Conservation (phyloP, 441 rosid genomes). For the Mallotus repandus region DNA sequence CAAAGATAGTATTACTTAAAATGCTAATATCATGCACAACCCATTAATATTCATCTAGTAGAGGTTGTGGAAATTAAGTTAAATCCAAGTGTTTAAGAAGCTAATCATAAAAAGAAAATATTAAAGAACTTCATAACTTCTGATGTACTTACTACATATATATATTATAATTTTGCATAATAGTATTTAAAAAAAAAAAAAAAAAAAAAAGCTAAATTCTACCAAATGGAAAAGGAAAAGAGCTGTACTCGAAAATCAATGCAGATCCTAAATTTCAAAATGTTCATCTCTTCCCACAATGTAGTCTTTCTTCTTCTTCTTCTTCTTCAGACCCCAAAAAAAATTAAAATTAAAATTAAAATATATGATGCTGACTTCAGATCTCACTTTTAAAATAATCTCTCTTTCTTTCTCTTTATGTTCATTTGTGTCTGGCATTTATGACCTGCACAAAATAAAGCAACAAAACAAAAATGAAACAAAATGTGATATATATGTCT, state of each 20-base stretch:
- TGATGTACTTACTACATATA: not conserved
- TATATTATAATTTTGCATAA: too few species aligned
- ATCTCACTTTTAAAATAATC: slow-evolving; percentile 20
- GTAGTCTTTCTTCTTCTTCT: not conserved
- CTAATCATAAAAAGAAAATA: too few species aligned
- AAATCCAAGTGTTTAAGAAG: too few species aligned
- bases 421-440: slow-evolving; percentile 22
- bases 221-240: not conserved
- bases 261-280: slow-evolving; percentile 27
- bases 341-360: not conserved
- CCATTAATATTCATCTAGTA: too few species aligned
- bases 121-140: not conserved
- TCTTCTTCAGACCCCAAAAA: slow-evolving; percentile 23
- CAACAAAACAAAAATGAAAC: not conserved
- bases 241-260: slow-evolving; percentile 26
- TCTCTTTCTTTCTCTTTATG: slow-evolving; percentile 10
- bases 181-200: not conserved
- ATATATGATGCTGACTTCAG: slow-evolving; percentile 22
- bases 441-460: slow-evolving; percentile 27
- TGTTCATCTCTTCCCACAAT: slow-evolving; percentile 18
- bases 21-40: too few species aligned
- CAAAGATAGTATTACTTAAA: too few species aligned
- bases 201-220: too few species aligned
- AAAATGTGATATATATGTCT: too few species aligned
- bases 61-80: too few species aligned